Base-by-base conservation (phyloP, 257 asterid genomes). In the Mitragyna speciosa region DNA sequence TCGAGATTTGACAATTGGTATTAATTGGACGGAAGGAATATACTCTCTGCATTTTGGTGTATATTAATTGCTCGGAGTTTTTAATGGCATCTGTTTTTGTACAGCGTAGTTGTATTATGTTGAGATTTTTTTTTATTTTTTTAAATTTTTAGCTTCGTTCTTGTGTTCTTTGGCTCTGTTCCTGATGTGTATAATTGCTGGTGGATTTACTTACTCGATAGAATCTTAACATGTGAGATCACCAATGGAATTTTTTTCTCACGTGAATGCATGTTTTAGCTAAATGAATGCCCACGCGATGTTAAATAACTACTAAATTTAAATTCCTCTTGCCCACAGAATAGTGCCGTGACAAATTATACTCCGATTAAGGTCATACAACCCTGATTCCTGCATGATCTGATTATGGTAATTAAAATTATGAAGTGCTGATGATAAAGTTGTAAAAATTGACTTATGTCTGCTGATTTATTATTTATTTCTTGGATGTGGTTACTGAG, bases 121-220 rank as follows among this genome's bases (percentile, higher is more conserved):
- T 49, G 76, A 48, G 54, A 52, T 9, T 73, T 54, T 72, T 31
- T 64, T n/a, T n/a, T n/a, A n/a, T n/a, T n/a, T n/a, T n/a, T n/a
- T n/a, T n/a, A n/a, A n/a, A 36, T 36, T 72, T 12, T 28, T 48
- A 10, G 15, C 20, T 26, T 4, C 49, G 47, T 49, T 51, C 45
- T 72, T 72, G 45, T 48, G 76, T 49, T 16, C 52, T 43, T 22
- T 3, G 64, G 65, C 41, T 45, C 1, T 45, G n/a, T 58, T 65
- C 54, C 7, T 45, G 49, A 45, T 45, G 49, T 45, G 19, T 56
- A 1, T 16, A 16, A 22, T 56, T 19, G 4, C 49, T 36, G 17
- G 3, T 14, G 7, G 14, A 26, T 54, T 36, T 47, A 33, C n/a
- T 11, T 69, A 52, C 66, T 77, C 0, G 68, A 52, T 68, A 51